Percentiles rank a stretch among this genome's conserved stretches.
Conservation (phyloP, 257 asterid species). For the Penstemon newberryi region DNA sequence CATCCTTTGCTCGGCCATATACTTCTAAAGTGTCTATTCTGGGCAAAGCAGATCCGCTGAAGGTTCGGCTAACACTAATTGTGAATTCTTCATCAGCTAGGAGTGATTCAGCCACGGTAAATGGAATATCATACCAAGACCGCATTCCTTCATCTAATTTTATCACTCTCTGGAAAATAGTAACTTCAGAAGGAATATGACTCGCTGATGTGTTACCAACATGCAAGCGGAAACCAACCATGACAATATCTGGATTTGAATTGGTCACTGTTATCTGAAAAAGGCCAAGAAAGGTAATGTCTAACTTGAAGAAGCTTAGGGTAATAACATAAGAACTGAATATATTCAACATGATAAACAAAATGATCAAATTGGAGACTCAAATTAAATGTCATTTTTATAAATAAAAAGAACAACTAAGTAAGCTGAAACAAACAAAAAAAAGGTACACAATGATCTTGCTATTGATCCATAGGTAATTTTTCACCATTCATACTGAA, state of each 20-base stretch:
- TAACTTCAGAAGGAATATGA: slow-evolving; percentile 89
- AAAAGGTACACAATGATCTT: not conserved
- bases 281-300: slow-evolving; percentile 21
- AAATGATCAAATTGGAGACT: slow-evolving; percentile 3
- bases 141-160: slow-evolving; percentile 97
- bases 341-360: slow-evolving; percentile 10
- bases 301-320: slow-evolving; percentile 22
- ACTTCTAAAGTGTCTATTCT: slow-evolving; percentile 93
- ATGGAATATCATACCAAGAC: slow-evolving; percentile 98
- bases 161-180: slow-evolving; percentile 78
- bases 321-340: slow-evolving; percentile 13
- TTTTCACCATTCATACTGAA: slow-evolving; percentile 2
- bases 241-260: slow-evolving; percentile 95
- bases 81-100: slow-evolving; percentile 95
- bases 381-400: not conserved
- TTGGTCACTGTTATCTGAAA: slow-evolving; percentile 80
- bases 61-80: slow-evolving; percentile 78
- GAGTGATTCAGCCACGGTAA: slow-evolving; percentile 96
- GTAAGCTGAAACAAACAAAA: slow-evolving; percentile 1
- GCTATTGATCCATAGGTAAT: slow-evolving; percentile 10
- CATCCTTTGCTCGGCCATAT: slow-evolving; percentile 97
- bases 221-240: slow-evolving; percentile 95
- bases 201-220: slow-evolving; percentile 88
- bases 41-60: slow-evolving; percentile 77
- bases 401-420: slow-evolving; percentile 1